These are phyloP conservation scores for Zygosaccharomyces sapae DNA, from an alignment of 1,139 yeast genomes.

Conservation along the genomic window DNA sequence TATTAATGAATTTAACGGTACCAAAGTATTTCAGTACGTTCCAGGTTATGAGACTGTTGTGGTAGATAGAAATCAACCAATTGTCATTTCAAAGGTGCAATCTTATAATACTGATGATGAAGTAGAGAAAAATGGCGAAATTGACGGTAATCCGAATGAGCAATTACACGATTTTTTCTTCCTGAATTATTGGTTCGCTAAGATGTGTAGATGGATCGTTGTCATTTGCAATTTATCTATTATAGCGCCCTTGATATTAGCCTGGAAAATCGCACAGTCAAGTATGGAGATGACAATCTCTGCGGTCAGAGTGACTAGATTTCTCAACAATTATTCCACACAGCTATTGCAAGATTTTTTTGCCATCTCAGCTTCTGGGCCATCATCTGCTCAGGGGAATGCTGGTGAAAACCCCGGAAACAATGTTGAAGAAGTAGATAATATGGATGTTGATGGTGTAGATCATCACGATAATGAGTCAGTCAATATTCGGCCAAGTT, in stretches of 20 bases:
- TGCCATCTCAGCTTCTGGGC: conserved; percentile 12
- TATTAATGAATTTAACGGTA: conserved; percentile 28
- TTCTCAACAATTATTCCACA: conserved; percentile 35
- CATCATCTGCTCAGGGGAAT: background rate
- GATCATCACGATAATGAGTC: conserved; percentile 19
- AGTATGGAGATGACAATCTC: conserved; percentile 41
- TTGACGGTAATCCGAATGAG: conserved; percentile 6
- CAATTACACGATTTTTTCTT: conserved; percentile 14
- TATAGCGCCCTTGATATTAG: conserved; percentile 52
- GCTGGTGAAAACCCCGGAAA: background rate
- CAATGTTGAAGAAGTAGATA: background rate
- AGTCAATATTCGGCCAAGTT: conserved; percentile 9
- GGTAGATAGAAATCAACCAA: conserved; percentile 32
- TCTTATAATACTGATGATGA: background rate
- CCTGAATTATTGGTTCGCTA: conserved; percentile 34
- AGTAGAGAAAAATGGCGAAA: background rate
- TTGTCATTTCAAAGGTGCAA: conserved; percentile 16
- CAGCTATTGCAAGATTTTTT: conserved; percentile 43
- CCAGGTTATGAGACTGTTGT: conserved; percentile 33
- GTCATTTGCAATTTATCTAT: conserved; percentile 43
- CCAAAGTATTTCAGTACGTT: conserved; percentile 28
- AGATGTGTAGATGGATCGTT: conserved; percentile 45
- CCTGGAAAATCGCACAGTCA: conserved; percentile 44
- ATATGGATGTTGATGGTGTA: conserved; percentile 11
- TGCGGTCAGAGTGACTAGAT: conserved; percentile 30